Base-by-base conservation (phyloP, 306 rosid genomes). In the Carpinus viminea region DNA sequence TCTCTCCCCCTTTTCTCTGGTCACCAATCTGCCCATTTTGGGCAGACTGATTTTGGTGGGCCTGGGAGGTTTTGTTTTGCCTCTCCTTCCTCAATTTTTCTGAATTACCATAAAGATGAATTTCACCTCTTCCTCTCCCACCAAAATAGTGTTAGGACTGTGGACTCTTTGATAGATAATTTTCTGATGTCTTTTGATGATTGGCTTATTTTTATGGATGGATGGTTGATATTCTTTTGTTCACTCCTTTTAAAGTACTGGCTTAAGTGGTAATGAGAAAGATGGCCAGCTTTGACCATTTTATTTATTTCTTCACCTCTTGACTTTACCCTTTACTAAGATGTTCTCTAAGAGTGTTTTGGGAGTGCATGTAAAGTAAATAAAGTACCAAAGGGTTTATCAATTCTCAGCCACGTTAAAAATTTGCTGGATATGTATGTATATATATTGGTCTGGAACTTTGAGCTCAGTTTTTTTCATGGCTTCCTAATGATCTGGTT, bases 401-500 rank as follows among this genome's bases (percentile, higher is more conserved):
- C 51, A 38, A 66, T 41, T 66, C 50, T 1, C 26, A 66, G 16
- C 48, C 21, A 9, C 38, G 48, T 9, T 7, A 11, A 20, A 75
- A 51, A 36, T 57, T 38, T 47, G 50, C 62, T 12, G 74, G 65
- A 74, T 48, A 31, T 34, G 38, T 41, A n/a, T n/a, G n/a, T 24
- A 31, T 34, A 54, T 38, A 64, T 43, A 50, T 72, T 60, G 61
- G 26, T 7, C 64, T 51, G 65, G 70, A 70, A 52, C 15, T 51
- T 52, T 66, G 66, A n/a, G 69, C 45, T 46, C 28, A 21, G 75
- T 68, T 21, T 76, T 56, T 56, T 83, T 28, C 34, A 18, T 70
- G 68, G 55, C 45, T 55, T n/a, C 45, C 15, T 59, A 74, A 38
- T 68, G 51, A 61, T 52, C 56, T 72, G 82, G 82, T 66, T 85